Conservation (phyloP, 208 protist species). For the Kentomonas sorsogonicus region DNA sequence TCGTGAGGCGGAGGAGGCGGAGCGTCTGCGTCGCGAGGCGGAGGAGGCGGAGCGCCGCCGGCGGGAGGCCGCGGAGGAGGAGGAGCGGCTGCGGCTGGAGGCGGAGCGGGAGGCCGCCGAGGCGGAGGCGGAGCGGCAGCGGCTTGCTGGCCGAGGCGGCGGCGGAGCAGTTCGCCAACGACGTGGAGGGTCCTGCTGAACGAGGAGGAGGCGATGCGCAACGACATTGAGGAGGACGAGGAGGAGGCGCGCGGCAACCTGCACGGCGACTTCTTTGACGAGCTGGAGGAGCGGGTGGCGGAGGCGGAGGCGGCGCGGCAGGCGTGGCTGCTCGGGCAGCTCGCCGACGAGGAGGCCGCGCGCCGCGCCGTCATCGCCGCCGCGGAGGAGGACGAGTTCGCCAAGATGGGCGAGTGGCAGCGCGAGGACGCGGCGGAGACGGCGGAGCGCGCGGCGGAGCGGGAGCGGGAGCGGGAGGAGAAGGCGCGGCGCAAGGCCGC, state of each 20-base stretch:
- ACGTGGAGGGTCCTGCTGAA: too few species aligned
- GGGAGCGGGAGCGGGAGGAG: background rate
- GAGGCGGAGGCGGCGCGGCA: too few species aligned
- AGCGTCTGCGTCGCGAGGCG: slow-evolving; percentile 9
- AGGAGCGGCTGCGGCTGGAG: background rate
- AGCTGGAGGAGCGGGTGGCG: background rate
- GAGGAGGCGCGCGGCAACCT: too few species aligned
- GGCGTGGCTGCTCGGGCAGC: background rate
- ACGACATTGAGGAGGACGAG: too few species aligned
- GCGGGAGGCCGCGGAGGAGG: background rate
- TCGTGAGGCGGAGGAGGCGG: slow-evolving; percentile 10
- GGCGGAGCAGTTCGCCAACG: background rate
- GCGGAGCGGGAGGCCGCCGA: background rate
- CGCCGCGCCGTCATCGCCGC: slow-evolving; percentile 1
- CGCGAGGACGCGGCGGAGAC: background rate
- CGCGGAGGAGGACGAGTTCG: slow-evolving; percentile 7
- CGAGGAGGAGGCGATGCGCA: too few species aligned
- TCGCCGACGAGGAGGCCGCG: slow-evolving; percentile 6
- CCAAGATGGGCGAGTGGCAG: slow-evolving; percentile 3
- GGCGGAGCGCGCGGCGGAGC: background rate
- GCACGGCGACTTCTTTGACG: too few species aligned
- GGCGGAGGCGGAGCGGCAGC: background rate
- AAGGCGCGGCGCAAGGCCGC: background rate
- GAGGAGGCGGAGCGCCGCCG: background rate
- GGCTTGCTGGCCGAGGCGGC: background rate